phyloP scores from a whole-genome alignment of 2,329 filamentous ascomycete species.

The Colletotrichum noveboracense region DNA sequence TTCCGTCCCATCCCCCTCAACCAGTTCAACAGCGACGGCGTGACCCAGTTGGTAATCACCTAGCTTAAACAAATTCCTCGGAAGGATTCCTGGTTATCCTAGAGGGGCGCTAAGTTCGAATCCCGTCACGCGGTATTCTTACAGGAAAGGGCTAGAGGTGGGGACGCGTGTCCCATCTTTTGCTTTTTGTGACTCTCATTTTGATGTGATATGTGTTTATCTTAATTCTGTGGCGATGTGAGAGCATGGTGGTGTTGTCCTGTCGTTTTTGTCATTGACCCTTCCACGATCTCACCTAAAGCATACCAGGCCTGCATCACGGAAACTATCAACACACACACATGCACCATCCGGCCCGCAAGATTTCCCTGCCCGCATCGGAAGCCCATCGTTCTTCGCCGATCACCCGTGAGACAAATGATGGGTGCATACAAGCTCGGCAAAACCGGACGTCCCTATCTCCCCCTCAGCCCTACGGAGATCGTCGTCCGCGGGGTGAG shows the following conservation, averaged over 20 bases:
- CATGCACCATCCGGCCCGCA: background rate
- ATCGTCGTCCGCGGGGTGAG: conserved; percentile 6
- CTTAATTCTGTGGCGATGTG: background rate
- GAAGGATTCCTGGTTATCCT: background rate
- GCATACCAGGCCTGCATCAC: background rate
- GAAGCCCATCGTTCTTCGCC: background rate
- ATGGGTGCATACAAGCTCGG: background rate
- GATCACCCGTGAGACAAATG: background rate
- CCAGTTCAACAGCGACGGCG: background rate
- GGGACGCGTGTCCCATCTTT: background rate
- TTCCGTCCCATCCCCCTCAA: background rate
- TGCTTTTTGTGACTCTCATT: background rate
- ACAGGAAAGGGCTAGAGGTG: background rate
- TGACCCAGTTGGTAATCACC: background rate
- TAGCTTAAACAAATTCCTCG: background rate
- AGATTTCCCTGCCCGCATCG: background rate
- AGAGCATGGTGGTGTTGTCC: background rate
- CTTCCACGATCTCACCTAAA: background rate
- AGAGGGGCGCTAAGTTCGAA: background rate
- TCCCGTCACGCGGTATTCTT: background rate
- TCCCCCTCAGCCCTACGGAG: conserved; percentile 8
- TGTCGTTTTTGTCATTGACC: background rate
- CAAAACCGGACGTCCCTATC: background rate
- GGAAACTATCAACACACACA: background rate
- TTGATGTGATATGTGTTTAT: background rate